A percentile compares a stretch with the other conserved stretches of the same genome.
phyloP scores from a whole-genome alignment of 768 basidiomycete species.

The Suillus hirtellus region DNA sequence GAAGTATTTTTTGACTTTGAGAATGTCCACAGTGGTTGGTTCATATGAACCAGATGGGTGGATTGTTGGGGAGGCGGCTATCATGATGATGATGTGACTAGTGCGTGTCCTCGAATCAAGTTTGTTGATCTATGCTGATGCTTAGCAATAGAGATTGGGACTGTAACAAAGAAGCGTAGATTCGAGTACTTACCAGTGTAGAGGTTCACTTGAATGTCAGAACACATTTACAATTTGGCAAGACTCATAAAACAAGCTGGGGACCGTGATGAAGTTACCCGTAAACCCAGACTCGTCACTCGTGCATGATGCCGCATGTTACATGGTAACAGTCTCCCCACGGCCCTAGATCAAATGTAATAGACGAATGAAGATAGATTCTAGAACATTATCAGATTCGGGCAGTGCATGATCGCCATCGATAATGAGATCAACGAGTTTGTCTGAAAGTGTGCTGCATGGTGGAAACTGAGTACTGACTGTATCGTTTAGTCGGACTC shows the following conservation, averaged over 20 bases:
- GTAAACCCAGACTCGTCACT: not conserved
- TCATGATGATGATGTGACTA: not conserved
- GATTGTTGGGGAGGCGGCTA: not conserved
- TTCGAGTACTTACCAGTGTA: not conserved
- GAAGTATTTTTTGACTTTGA: conserved; percentile 10
- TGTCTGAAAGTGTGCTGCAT: not conserved
- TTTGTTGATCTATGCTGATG: not conserved
- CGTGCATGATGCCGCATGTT: not conserved
- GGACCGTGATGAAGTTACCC: not conserved
- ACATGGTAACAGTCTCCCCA: not conserved
- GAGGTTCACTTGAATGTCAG: not conserved
- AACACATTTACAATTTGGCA: not conserved
- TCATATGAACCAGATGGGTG: not conserved
- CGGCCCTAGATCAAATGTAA: not conserved
- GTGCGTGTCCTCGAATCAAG: not conserved
- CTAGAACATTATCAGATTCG: not conserved
- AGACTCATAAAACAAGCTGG: not conserved
- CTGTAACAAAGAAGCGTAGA: not conserved
- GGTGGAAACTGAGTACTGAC: not conserved
- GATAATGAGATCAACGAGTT: not conserved
- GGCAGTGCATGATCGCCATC: not conserved
- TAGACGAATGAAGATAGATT: not conserved
- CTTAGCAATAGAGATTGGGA: not conserved
- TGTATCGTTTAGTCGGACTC: not conserved
- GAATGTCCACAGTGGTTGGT: conserved; percentile 8